Conservation (phyloP, 139 green algal species). For the Zygnema cylindricum region DNA sequence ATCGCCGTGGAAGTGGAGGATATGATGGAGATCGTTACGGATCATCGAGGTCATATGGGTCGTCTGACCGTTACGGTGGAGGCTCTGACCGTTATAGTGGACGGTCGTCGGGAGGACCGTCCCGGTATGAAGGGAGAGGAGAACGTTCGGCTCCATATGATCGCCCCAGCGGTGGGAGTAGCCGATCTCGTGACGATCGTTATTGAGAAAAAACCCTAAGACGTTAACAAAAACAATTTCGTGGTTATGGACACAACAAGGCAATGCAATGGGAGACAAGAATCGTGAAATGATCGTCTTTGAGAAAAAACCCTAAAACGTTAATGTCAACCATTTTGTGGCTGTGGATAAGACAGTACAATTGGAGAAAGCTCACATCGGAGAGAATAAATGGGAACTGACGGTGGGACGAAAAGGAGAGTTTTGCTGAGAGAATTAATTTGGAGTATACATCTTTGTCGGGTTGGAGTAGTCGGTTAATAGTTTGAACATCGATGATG, state of each 20-base stretch:
- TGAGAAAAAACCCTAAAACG: too few species aligned
- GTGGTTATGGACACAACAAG: conserved; percentile 20
- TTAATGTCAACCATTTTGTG: too few species aligned
- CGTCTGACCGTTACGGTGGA: conserved; percentile 23
- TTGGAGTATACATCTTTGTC: too few species aligned
- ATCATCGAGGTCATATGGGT: not conserved
- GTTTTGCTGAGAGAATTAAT: too few species aligned
- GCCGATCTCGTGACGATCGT: conserved; percentile 11
- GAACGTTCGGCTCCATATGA: conserved; percentile 26
- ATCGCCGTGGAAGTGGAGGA: conserved; percentile 20
- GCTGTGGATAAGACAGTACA: conserved; percentile 31
- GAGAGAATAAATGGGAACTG: conserved; percentile 22
- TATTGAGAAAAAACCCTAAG: conserved; percentile 4
- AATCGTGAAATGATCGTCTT: not conserved
- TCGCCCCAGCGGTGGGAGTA: conserved; percentile 3
- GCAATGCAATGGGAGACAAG: not conserved
- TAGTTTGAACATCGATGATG: too few species aligned
- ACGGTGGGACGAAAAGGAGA: too few species aligned
- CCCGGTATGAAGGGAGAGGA: conserved; percentile 22
- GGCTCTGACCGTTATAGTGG: conserved; percentile 16
- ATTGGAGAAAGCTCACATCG: conserved; percentile 8
- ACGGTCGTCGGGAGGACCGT: not conserved
- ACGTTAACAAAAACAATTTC: not conserved
- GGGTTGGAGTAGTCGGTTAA: too few species aligned
- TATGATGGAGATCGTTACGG: conserved; percentile 40